Percentiles rank a stretch among this genome's conserved stretches.
These are phyloP conservation scores for Solanum verrucosum DNA, from an alignment of 257 asterid genomes.

Conservation along the genomic window DNA sequence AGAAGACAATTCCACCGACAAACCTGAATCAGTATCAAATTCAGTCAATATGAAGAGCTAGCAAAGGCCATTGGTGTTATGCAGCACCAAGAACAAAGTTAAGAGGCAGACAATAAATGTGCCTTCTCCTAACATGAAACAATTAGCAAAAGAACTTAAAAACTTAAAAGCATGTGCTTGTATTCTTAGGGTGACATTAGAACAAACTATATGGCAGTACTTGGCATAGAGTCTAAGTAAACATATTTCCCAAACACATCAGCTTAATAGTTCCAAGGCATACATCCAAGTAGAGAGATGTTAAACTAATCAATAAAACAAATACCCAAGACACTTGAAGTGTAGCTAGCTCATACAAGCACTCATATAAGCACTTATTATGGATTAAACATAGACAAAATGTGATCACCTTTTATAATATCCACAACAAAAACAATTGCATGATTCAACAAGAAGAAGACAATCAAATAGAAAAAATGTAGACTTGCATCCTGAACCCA, in stretches of 20 bases:
- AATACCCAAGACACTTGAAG: not conserved
- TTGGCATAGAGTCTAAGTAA: not conserved
- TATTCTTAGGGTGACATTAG: not conserved
- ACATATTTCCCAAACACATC: not conserved
- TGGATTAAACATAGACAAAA: not conserved
- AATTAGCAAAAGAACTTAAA: not conserved
- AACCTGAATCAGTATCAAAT: conserved; percentile 32
- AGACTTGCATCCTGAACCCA: conserved; percentile 19
- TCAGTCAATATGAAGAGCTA: not conserved
- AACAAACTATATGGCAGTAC: not conserved
- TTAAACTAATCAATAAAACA: not conserved
- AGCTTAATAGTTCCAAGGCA: not conserved
- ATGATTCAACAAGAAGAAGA: not conserved
- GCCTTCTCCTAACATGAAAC: not conserved
- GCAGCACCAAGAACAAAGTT: not conserved
- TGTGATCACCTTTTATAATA: not conserved
- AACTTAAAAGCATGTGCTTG: not conserved
- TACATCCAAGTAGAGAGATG: not conserved
- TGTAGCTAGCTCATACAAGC: not conserved
- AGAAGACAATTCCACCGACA: conserved; percentile 49
- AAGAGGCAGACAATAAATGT: not conserved
- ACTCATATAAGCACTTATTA: not conserved
- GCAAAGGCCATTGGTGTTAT: not conserved
- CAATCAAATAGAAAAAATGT: not conserved
- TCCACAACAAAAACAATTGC: not conserved